Percentiles rank a stretch among this genome's conserved stretches.
These are phyloP conservation scores for Gentiana macrophylla DNA, from an alignment of 257 asterid genomes.

Conservation along the genomic window DNA sequence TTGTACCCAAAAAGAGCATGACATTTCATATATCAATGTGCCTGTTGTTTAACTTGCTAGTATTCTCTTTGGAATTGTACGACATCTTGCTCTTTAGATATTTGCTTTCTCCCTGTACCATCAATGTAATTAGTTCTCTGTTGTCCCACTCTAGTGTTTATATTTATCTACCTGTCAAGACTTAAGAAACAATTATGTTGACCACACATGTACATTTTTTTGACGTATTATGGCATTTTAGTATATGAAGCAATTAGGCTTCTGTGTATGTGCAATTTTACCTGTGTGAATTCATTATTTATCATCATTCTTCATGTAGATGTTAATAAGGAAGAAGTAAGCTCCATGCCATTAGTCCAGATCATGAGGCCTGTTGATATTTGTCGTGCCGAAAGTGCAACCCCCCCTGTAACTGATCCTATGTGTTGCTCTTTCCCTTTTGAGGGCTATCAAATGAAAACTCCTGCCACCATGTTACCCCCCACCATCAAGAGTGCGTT, in stretches of 20 bases:
- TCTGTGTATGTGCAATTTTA: no score
- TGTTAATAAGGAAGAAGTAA: slow-evolving; percentile 8
- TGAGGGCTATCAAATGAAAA: slow-evolving; percentile 15
- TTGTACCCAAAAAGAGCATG: background rate
- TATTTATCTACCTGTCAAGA: background rate
- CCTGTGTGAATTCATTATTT: no score
- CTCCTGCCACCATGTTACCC: slow-evolving; percentile 11
- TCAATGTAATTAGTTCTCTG: background rate
- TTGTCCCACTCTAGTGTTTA: background rate
- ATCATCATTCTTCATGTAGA: slow-evolving; percentile 1
- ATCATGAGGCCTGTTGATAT: slow-evolving; percentile 12
- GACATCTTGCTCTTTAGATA: background rate
- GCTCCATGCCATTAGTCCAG: slow-evolving; percentile 10
- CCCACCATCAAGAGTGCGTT: slow-evolving; percentile 27
- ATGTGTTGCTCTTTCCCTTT: slow-evolving; percentile 5
- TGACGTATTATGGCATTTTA: no score
- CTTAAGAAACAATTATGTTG: no score
- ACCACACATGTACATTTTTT: no score
- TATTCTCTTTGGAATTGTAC: background rate
- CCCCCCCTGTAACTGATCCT: slow-evolving; percentile 11
- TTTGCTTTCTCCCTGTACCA: background rate
- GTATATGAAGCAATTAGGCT: no score
- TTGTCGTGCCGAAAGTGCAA: slow-evolving; percentile 12
- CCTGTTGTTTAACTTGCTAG: background rate
- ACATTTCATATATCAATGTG: background rate